Evolutionary conservation across 805 yeast species (phyloP).

Genomic region (baker's yeast (Saccharomyces cerevisiae)): DNA sequence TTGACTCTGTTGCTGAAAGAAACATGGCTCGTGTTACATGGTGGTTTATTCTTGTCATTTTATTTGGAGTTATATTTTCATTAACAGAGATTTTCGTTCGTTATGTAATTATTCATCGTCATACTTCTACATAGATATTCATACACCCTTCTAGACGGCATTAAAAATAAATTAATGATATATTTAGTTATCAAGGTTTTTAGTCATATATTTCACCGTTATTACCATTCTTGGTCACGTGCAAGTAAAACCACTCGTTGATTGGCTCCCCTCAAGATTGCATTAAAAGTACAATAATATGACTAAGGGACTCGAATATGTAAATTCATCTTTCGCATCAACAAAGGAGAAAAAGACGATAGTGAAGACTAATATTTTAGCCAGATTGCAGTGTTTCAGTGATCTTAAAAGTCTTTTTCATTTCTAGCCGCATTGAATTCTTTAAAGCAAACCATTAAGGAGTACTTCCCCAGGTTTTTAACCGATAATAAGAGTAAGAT

Average conservation of each 20-base stretch:
- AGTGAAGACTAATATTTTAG: background rate
- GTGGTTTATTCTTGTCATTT: slow-evolving; percentile 78
- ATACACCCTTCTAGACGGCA: background rate
- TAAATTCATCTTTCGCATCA: background rate
- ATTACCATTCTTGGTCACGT: background rate
- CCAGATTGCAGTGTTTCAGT: background rate
- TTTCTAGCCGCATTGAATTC: background rate
- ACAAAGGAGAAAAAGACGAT: background rate
- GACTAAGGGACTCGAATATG: background rate
- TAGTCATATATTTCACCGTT: background rate
- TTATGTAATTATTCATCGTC: slow-evolving; percentile 38
- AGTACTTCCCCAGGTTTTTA: background rate
- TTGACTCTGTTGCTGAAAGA: slow-evolving; percentile 88
- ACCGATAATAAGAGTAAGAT: background rate
- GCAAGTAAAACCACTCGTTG: background rate
- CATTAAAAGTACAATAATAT: background rate
- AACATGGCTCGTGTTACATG: slow-evolving; percentile 88
- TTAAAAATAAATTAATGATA: background rate
- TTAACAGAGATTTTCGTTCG: slow-evolving; percentile 59
- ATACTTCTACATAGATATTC: background rate
- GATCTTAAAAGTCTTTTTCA: background rate
- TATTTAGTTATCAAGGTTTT: background rate
- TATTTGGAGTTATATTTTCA: slow-evolving; percentile 70
- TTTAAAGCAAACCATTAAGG: background rate
- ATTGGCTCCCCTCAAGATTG: background rate